Percentiles rank a stretch among this genome's conserved stretches.
phyloP scores from a whole-genome alignment of 2,329 filamentous ascomycete genomes.

The Colletotrichum agaves region DNA sequence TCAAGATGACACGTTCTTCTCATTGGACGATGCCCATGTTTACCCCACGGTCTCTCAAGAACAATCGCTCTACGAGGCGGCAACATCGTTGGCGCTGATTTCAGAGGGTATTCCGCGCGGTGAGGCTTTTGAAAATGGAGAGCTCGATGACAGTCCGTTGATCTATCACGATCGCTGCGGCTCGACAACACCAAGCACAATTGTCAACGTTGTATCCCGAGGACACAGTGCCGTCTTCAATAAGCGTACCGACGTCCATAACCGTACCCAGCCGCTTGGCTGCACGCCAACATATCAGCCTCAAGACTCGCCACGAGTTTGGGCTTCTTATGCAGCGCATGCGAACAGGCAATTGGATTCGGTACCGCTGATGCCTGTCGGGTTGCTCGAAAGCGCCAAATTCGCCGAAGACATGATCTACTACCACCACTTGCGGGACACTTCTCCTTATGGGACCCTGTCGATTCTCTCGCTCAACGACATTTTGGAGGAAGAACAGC shows the following conservation, averaged over 20 bases:
- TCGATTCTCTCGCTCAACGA: slow-evolving; percentile 17
- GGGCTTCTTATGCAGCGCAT: not conserved
- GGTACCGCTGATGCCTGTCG: not conserved
- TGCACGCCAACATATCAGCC: slow-evolving; percentile 8
- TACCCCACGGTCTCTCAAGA: not conserved
- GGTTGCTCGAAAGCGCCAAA: slow-evolving; percentile 19
- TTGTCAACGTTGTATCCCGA: not conserved
- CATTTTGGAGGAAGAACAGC: not conserved
- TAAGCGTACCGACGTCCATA: too few relatives aligned
- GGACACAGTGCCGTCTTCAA: too few relatives aligned
- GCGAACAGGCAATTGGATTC: not conserved
- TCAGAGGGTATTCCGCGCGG: slow-evolving; percentile 9
- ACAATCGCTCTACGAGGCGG: slow-evolving; percentile 6
- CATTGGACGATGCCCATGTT: not conserved
- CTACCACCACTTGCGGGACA: slow-evolving; percentile 13
- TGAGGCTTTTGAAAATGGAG: fast-evolving
- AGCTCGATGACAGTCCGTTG: not conserved
- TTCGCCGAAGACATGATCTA: slow-evolving; percentile 25
- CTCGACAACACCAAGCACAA: not conserved
- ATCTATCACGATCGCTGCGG: not conserved
- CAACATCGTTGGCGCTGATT: slow-evolving; percentile 10
- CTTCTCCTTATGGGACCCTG: slow-evolving; percentile 9
- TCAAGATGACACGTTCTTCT: slow-evolving; percentile 5
- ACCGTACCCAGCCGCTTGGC: not conserved
- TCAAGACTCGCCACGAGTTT: not conserved